Evolutionary conservation across 108 stramenopile species (phyloP), one percentile per base, ranked within the genome.

Genomic region (Parietichytrium sp.): DNA sequence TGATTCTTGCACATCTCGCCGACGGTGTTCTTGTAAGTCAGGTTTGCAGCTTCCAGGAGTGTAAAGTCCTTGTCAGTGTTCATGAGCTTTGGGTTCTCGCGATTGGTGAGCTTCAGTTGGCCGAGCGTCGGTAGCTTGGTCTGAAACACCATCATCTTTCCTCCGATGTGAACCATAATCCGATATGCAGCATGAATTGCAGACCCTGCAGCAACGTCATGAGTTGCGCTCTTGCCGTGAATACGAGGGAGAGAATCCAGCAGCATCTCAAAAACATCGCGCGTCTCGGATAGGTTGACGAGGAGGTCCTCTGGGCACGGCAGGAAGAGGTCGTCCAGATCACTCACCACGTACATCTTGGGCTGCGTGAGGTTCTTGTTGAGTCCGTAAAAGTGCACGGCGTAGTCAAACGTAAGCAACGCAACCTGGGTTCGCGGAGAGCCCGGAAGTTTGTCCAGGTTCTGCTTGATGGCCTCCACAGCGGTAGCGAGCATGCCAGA

Each of bases 371-470:
- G 87, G 52, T 87, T 90, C n/a, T 92, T 50, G 82, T 91, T 94
- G 80, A 99, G 82, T 84, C 92, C 92, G 88, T 96, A 98, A 83
- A 95, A 98, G 86, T 99, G 98, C 7, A 99, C 95, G 20, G 89
- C 85, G 49, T 89, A 92, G 87, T 97, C 96, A 79, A 90, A 98
- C 29, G 97, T 98, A 82, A 97, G 87, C 80, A 99, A 94, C 30
- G 95, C 96, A 55, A 96, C 92, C 84, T 93, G 93, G 18, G 95
- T 94, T 1, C 95, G 89, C 30, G 88, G 86, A 55, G 86, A 80
- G 33, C 96, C 96, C 3, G 96, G 96, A 18, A 98, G 86, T 55
- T 90, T 80, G 89, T 96, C 96, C 54, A 99, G 87, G 83, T 89
- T 90, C 30, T 54, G 55, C 79, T 87, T 86, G 90, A 99, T 97